phyloP scores from a whole-genome alignment of 257 asterid genomes.

The Prunella vulgaris region DNA sequence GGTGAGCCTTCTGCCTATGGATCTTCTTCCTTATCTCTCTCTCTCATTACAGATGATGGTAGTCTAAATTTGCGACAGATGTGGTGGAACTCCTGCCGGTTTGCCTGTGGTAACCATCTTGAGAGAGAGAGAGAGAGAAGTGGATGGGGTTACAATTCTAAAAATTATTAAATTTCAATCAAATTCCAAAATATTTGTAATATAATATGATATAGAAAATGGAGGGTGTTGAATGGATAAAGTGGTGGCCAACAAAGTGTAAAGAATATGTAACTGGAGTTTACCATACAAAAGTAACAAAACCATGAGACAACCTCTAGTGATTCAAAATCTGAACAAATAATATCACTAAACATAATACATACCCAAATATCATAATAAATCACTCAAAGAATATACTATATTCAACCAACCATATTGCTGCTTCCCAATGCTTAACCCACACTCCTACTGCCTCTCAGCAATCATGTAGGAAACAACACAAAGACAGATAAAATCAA shows the following conservation, averaged over 20 bases:
- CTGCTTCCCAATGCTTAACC: not conserved
- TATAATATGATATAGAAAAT: too few relatives aligned
- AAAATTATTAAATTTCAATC: too few relatives aligned
- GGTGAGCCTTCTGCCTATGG: too few relatives aligned
- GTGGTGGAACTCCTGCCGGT: too few relatives aligned
- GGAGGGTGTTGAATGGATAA: too few relatives aligned
- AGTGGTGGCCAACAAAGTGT: not conserved
- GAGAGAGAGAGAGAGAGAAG: too few relatives aligned
- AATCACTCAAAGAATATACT: constrained; percentile 23
- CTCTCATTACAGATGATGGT: too few relatives aligned
- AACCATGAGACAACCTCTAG: not conserved
- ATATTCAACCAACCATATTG: not conserved
- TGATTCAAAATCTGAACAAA: constrained; percentile 27
- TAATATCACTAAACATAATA: constrained; percentile 21
- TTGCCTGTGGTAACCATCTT: too few relatives aligned
- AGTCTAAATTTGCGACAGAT: too few relatives aligned
- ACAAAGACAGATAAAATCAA: constrained; percentile 10
- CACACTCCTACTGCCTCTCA: constrained; percentile 3
- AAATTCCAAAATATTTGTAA: too few relatives aligned
- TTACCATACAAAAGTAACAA: not conserved
- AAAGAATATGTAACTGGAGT: not conserved
- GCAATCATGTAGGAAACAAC: not conserved
- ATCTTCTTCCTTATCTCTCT: too few relatives aligned
- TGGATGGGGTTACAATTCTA: too few relatives aligned
- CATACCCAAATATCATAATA: constrained; percentile 16